Percentiles rank a stretch among this genome's conserved stretches.
Conservation (phyloP, 2,329 filamentous ascomycete genomes). For the Xylaria sp. region DNA sequence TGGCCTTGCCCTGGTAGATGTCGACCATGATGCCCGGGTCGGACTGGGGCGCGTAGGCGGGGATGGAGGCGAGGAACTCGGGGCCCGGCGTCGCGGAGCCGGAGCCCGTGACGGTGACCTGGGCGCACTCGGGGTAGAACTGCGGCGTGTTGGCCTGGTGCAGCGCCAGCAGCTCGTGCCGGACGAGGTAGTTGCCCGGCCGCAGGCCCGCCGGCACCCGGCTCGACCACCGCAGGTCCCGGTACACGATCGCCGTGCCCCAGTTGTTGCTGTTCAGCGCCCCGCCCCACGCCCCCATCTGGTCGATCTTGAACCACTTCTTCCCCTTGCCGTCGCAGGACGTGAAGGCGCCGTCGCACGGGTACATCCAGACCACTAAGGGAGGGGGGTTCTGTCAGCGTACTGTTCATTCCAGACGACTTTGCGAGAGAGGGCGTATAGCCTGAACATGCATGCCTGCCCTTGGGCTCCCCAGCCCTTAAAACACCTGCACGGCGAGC, state of each 20-base stretch:
- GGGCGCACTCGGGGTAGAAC: constrained; percentile 61
- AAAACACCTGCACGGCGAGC: too few species aligned
- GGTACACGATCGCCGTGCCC: constrained; percentile 50
- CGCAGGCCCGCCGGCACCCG: constrained; percentile 52
- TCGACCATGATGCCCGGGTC: constrained; percentile 55
- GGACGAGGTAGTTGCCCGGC: constrained; percentile 58
- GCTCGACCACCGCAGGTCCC: constrained; percentile 51
- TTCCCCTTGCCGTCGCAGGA: constrained; percentile 54
- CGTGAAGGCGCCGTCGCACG: constrained; percentile 52
- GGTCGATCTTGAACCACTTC: constrained; percentile 63
- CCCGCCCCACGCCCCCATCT: constrained; percentile 51
- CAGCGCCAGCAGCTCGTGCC: constrained; percentile 59
- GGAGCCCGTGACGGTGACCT: constrained; percentile 53
- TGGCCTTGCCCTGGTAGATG: constrained; percentile 48
- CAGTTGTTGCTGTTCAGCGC: constrained; percentile 49
- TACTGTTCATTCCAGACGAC: too few species aligned
- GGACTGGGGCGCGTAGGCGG: constrained; percentile 45
- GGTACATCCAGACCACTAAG: constrained; percentile 56
- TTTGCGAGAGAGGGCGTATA: too few species aligned
- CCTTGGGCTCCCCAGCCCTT: too few species aligned
- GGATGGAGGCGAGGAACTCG: constrained; percentile 48
- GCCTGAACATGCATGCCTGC: too few species aligned
- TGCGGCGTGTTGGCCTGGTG: constrained; percentile 51
- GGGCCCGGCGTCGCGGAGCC: constrained; percentile 47
- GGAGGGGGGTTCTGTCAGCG: not conserved